Evolutionary conservation across 2,329 filamentous ascomycete species (phyloP).

Genomic region (Fonsecaea monophora): DNA sequence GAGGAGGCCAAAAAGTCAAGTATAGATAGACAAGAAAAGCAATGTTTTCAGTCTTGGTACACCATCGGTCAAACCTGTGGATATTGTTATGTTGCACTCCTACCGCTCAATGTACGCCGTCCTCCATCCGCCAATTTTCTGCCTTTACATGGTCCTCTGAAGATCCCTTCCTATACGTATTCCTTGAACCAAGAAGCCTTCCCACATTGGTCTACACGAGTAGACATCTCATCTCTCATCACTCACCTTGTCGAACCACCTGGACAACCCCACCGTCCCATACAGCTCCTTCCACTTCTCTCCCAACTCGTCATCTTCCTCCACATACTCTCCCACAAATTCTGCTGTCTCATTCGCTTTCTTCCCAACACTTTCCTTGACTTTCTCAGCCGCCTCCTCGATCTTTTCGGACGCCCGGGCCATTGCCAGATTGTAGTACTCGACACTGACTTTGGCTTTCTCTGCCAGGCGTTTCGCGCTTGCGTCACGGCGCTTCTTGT

Average conservation of each 20-base stretch:
- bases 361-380: slow-evolving; percentile 17
- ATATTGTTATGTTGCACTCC: not conserved
- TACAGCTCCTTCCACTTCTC: slow-evolving; percentile 51
- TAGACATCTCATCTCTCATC: slow-evolving; percentile 20
- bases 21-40: slow-evolving; percentile 46
- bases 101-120: not conserved
- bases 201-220: not conserved
- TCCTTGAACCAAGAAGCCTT: not conserved
- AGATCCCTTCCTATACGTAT: not conserved
- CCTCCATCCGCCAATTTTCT: not conserved
- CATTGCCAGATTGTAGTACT: slow-evolving; percentile 50
- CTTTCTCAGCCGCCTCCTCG: slow-evolving; percentile 38
- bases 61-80: not conserved
- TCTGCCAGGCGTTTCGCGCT: slow-evolving; percentile 50
- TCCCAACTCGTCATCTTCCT: slow-evolving; percentile 51
- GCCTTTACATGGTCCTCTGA: not conserved
- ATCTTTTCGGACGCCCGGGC: slow-evolving; percentile 49
- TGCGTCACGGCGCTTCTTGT: slow-evolving; percentile 46
- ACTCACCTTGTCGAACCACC: slow-evolving; percentile 36
- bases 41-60: not conserved
- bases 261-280: slow-evolving; percentile 35
- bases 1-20: slow-evolving; percentile 53
- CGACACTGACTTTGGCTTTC: slow-evolving; percentile 47
- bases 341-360: slow-evolving; percentile 53
- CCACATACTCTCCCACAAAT: slow-evolving; percentile 54